Base-by-base conservation (phyloP, 306 rosid genomes). In the Gastrolobium villosum region DNA sequence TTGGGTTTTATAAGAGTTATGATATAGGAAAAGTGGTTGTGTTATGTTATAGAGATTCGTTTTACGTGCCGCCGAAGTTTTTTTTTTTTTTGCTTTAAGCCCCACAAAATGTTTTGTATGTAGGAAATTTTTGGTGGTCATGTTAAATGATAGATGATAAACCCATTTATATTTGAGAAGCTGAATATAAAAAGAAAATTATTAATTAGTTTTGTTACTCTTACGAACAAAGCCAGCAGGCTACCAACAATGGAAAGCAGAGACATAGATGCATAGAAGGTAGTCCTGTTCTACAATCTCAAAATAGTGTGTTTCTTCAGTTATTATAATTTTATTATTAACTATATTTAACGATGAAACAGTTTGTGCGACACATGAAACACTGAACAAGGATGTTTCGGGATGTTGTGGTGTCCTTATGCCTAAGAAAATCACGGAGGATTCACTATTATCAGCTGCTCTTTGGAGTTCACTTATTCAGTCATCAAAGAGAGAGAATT, bases 191-290 rank as follows among this genome's bases (percentile, higher is more conserved):
- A 9, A 10, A 10, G 5, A 20, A 13, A 32, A 63, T 3, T 69
- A 53, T 61, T 84, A 36, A 84, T 71, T 77, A 46, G 71, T 81
- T 81, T 55, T 67, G 68, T 76, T 81, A 48, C 73, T 82, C 80
- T 71, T 81, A 39, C 70, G 79, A 86, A 87, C 88, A 80, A 86
- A 86, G 88, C 89, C 83, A 79, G 79, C 94, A 90, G 88, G 87
- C 48, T 80, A 75, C 71, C 72, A 66, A 76, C 84, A 86, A 82
- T 40, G 65, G 78, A 76, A 69, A 70, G 66, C 73, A 66, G 31
- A 28, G 28, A 26, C 43, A 85, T 43, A 69, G 84, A 80, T n/a
- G 79, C 79, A 65, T 80, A 83, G 70, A 66, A 63, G 84, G 81
- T 55, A 72, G 63, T 62, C 68, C 77, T 11, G 32, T 69, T 35